Conservation (phyloP, 768 basidiomycete genomes). For the Boletus rubescentipes region DNA sequence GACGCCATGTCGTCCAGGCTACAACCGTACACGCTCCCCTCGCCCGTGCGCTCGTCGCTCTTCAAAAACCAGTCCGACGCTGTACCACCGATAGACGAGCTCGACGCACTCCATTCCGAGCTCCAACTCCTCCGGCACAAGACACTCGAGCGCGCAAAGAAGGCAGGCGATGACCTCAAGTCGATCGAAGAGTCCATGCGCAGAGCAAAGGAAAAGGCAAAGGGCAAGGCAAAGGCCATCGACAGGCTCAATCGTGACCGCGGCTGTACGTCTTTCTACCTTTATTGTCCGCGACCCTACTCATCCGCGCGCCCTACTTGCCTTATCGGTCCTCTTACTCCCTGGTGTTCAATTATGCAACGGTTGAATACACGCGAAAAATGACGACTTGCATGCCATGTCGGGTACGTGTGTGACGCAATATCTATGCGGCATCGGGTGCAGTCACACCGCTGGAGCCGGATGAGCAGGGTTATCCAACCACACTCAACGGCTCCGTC, state of each 20-base stretch:
- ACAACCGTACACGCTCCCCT: conserved; percentile 45
- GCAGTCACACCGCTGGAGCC: conserved; percentile 49
- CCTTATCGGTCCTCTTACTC: conserved; percentile 15
- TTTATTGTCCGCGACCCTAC: conserved; percentile 3
- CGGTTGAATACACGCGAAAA: conserved; percentile 14
- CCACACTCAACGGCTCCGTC: conserved; percentile 34
- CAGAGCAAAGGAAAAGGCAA: conserved; percentile 72
- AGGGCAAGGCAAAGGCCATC: conserved; percentile 66
- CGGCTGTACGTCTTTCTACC: conserved; percentile 59
- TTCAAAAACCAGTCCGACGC: conserved; percentile 62
- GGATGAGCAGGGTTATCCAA: conserved; percentile 45
- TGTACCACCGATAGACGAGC: conserved; percentile 71
- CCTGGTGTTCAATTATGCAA: conserved; percentile 4
- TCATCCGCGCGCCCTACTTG: conserved; percentile 13
- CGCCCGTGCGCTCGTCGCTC: conserved; percentile 56
- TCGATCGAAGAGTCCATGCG: conserved; percentile 76
- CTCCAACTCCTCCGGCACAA: conserved; percentile 52
- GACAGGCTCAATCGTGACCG: conserved; percentile 74
- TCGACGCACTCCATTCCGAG: conserved; percentile 63
- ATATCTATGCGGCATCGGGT: conserved; percentile 17
- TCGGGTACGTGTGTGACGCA: not conserved
- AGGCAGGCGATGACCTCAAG: conserved; percentile 73
- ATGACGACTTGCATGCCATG: not conserved
- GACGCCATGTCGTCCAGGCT: conserved; percentile 68
- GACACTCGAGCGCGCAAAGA: conserved; percentile 63